Conservation (phyloP, 371 early-diverging fungal species). For the Mucor racemosus region DNA sequence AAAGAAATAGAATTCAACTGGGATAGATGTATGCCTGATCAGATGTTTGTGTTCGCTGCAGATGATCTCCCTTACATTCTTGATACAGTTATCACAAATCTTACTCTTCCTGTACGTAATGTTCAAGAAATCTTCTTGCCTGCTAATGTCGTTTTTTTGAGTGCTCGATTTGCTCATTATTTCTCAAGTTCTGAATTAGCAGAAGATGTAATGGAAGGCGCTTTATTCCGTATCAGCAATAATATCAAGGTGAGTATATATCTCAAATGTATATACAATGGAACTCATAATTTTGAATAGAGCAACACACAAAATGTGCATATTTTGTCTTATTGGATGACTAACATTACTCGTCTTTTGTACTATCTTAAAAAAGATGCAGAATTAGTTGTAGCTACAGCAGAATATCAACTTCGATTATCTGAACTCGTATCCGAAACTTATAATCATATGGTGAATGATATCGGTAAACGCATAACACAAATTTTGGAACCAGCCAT, state of each 20-base stretch:
- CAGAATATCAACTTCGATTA: slow-evolving; percentile 64
- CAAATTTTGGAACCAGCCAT: slow-evolving; percentile 68
- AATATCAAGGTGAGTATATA: slow-evolving; percentile 14
- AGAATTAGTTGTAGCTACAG: slow-evolving; percentile 67
- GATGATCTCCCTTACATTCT: slow-evolving; percentile 73
- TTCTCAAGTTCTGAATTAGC: slow-evolving; percentile 74
- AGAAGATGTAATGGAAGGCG: slow-evolving; percentile 67
- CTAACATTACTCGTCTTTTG: slow-evolving; percentile 75
- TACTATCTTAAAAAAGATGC: slow-evolving; percentile 84
- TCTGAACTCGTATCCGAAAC: slow-evolving; percentile 76
- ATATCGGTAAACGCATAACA: slow-evolving; percentile 62
- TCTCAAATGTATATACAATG: neutral
- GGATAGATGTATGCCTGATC: slow-evolving; percentile 80
- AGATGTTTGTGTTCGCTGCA: slow-evolving; percentile 89
- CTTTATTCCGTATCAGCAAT: slow-evolving; percentile 62
- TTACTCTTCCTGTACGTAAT: slow-evolving; percentile 59
- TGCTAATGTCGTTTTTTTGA: slow-evolving; percentile 86
- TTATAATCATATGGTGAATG: slow-evolving; percentile 62
- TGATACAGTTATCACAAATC: slow-evolving; percentile 68
- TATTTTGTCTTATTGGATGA: slow-evolving; percentile 76
- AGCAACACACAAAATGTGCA: slow-evolving; percentile 43
- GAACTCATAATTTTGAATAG: neutral
- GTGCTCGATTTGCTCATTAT: slow-evolving; percentile 86
- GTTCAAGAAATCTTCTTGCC: slow-evolving; percentile 71
- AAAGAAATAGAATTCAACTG: slow-evolving; percentile 62